Conservation (phyloP, 192 early-diverging fungal species). For the Piromyces finnis region DNA sequence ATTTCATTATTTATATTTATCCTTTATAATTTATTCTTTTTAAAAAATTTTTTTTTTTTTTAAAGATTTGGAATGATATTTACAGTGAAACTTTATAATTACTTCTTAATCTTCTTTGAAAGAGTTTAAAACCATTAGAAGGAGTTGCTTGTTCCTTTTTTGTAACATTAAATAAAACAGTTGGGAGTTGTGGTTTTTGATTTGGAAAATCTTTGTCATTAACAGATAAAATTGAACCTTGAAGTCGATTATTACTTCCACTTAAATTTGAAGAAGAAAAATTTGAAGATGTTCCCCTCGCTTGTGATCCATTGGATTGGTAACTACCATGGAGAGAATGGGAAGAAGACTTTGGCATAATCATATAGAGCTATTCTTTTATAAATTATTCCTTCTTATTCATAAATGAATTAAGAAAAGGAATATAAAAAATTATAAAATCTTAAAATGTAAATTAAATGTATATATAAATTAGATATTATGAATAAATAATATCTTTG, state of each 20-base stretch:
- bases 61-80: background rate
- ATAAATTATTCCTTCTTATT: too few relatives aligned
- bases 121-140: background rate
- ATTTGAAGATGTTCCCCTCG: background rate
- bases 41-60: too few relatives aligned
- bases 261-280: background rate
- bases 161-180: background rate
- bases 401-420: too few relatives aligned
- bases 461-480: too few relatives aligned
- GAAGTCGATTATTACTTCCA: background rate
- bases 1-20: too few relatives aligned
- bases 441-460: too few relatives aligned
- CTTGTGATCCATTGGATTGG: background rate
- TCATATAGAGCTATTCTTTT: background rate
- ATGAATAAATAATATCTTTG: too few relatives aligned
- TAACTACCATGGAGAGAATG: background rate
- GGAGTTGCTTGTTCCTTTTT: background rate
- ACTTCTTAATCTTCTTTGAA: background rate
- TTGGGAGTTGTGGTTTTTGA: background rate
- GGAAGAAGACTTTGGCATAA: background rate
- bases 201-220: background rate
- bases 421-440: too few relatives aligned
- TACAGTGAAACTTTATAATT: background rate
- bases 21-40: too few relatives aligned
- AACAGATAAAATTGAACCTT: background rate